Evolutionary conservation across 2,329 filamentous ascomycete species (phyloP).

Genomic region (Cordyceps militaris): DNA sequence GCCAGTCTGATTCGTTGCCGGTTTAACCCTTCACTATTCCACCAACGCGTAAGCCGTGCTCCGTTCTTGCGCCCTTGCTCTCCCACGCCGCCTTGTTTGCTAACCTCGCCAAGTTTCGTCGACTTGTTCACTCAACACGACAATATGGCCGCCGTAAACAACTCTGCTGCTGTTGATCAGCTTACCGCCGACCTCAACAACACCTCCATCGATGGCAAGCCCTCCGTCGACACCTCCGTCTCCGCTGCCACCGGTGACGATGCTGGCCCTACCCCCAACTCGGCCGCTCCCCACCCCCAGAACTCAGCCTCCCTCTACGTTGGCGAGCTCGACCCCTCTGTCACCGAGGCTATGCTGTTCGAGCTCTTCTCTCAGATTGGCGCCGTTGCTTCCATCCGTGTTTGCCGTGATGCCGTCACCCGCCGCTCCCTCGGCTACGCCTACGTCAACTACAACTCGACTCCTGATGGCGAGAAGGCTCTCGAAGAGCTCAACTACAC

Average conservation of each 20-base stretch:
- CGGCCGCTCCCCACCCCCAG: constrained; percentile 70
- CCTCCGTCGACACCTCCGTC: constrained; percentile 70
- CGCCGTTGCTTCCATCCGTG: constrained; percentile 97
- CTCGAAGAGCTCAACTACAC: constrained; percentile 99
- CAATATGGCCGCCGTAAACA: constrained; percentile 55
- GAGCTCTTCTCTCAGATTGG: constrained; percentile 99
- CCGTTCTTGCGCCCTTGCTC: background rate
- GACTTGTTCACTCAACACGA: constrained; percentile 14
- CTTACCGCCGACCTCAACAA: constrained; percentile 71
- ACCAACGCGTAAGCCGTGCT: constrained; percentile 5
- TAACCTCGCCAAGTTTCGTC: constrained; percentile 9
- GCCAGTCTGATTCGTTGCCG: constrained; percentile 16
- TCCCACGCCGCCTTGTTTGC: background rate
- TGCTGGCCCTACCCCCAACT: constrained; percentile 62
- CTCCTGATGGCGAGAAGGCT: constrained; percentile 91
- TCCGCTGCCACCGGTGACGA: constrained; percentile 35
- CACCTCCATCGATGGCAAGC: constrained; percentile 60
- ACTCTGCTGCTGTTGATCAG: constrained; percentile 64
- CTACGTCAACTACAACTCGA: constrained; percentile 99
- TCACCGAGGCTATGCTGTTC: constrained; percentile 99
- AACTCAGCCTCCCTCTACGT: constrained; percentile 98
- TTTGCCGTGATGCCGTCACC: constrained; percentile 98
- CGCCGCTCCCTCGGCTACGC: constrained; percentile 97
- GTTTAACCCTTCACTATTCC: constrained; percentile 17
- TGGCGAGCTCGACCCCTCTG: constrained; percentile 92